Evolutionary conservation across 2,329 filamentous ascomycete species (phyloP), one percentile per base, ranked within the genome.

Genomic region (Beauveria varroae): DNA sequence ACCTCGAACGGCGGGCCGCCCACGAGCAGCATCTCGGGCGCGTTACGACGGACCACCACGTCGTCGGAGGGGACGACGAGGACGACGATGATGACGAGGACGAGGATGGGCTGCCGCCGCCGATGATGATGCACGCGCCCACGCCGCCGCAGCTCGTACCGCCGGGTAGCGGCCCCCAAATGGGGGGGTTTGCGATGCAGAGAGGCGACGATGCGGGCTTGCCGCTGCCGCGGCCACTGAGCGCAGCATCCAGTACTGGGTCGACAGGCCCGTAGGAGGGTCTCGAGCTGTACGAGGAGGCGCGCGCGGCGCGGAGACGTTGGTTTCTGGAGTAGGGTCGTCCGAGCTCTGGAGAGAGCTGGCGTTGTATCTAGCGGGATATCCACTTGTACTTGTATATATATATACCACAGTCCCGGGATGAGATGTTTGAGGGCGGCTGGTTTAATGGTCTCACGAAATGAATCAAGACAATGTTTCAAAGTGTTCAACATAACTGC

Each of bases 1-100:
- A 83, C 65, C 67, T 82, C 52, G 79, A 83, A 68, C 69, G 74
- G 26, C 77, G 78, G 69, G 74, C 75, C 3, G 75, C 73, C 16
- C 68, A 79, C 64, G 69, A 75, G 65, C 73, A 75, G 64, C 65
- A 57, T 20, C 24, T 75, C 41, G 63, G 67, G 47, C n/a, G 51
- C 9, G 34, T 37, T 12, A 2, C 14, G 34, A 37, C 34, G 14
- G 34, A 37, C 34, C 34, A 37, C 34, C 34, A 37, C 34, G 41
- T 16, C 8, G 26, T 12, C 70, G 34, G 72, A 70, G 69, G 22
- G 5, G 16, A 26, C 16, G 47, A n/a, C 37, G 70, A 69, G 54
- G 70, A 40, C 18, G 47, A 34, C 4, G 60, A 67, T 3, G 69
- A 72, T 44, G 69, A 78, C 60, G 67, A 74, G 62, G 67, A 77